phyloP scores from a whole-genome alignment of 2,329 filamentous ascomycete genomes.

The Tolypocladium inflatum region DNA sequence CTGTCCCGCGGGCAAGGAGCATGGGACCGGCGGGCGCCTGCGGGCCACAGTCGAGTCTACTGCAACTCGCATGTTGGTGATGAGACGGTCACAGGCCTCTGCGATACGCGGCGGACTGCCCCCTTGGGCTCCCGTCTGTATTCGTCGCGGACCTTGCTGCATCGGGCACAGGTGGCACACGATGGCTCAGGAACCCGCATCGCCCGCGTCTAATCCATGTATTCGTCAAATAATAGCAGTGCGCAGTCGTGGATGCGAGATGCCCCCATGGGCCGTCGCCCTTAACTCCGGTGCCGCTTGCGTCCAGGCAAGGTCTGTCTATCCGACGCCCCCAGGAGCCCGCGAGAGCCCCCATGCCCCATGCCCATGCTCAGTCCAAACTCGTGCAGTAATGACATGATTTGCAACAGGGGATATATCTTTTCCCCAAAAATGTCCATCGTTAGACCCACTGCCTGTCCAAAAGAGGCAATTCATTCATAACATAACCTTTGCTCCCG shows the following conservation, averaged over 20 bases:
- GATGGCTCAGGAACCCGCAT: background rate
- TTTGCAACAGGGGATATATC: background rate
- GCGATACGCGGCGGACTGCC: background rate
- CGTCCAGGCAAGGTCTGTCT: background rate
- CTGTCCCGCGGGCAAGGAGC: background rate
- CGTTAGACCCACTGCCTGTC: background rate
- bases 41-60: background rate
- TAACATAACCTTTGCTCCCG: background rate
- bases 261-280: background rate
- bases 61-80: background rate
- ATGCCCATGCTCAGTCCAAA: background rate
- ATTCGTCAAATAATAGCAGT: background rate
- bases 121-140: no score
- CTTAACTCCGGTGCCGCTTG: background rate
- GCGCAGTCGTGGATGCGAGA: background rate
- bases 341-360: background rate
- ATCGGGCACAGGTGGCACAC: background rate
- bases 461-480: background rate
- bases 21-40: background rate
- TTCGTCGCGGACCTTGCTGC: background rate
- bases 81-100: background rate
- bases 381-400: background rate
- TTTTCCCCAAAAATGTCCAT: background rate
- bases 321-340: background rate
- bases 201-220: background rate